Base-by-base conservation (phyloP, 1,284 basidiomycete genomes). In the Ceratobasidium sp. region DNA sequence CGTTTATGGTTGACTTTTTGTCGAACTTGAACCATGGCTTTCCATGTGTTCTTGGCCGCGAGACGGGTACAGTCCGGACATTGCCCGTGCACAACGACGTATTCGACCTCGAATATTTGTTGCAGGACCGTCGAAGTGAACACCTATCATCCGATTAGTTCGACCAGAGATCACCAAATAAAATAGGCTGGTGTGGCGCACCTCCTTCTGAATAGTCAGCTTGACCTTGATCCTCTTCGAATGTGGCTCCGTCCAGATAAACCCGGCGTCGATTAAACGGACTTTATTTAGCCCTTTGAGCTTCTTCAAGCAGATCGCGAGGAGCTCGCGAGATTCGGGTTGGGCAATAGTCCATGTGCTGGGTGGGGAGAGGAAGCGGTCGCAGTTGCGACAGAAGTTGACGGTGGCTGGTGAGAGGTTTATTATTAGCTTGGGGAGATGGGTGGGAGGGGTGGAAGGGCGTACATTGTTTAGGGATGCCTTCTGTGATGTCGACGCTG, bases 241-340 rank as follows among this genome's bases (percentile, higher is more conserved):
- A 84, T 99, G 97, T 1, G 97, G 97, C 82, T 99, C 98, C 9
- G 97, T 99, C 97, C 98, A 99, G 81, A 99, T 96, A 82, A 99
- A 99, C 78, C 96, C 94, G 0, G 97, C 97, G 78, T 99, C 97
- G 47, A 98, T 98, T 54, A 99, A 85, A 44, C 97, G 93, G 67
- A 99, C 96, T 86, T 96, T 97, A 80, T 91, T 93, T 44, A 99
- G 87, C 29, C 97, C 94, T 80, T 98, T 97, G 80, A 99, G 90
- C 83, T 97, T 98, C 82, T 95, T 96, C 75, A 99, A 84, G 82
- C 95, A 96, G 69, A 96, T 90, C 1, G 94, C 92, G 54, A 99
- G 88, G 44, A 99, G 88, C 82, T 99, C 97, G 75, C 97, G 86
- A 0, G 95, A 97, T 85, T 99, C 97, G 0, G 95, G 94, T 77